Evolutionary conservation across 2,329 filamentous ascomycete species (phyloP).

Genomic region (Ophiostoma ulmi): DNA sequence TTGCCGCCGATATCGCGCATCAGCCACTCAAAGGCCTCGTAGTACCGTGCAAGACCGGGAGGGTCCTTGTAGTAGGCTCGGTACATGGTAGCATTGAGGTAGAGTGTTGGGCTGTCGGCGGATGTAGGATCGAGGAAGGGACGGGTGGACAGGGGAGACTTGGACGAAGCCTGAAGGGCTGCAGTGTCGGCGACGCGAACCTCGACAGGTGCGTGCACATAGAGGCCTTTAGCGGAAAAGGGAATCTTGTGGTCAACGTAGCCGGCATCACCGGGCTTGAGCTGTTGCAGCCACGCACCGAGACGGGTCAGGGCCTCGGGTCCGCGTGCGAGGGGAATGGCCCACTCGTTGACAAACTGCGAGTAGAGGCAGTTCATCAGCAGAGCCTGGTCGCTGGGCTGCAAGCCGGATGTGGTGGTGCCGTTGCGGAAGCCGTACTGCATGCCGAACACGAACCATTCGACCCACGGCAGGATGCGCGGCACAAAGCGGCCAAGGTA

Average conservation of each 20-base stretch:
- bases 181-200: constrained; percentile 65
- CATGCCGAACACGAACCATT: constrained; percentile 97
- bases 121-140: constrained; percentile 58
- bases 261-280: constrained; percentile 50
- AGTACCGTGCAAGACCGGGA: constrained; percentile 63
- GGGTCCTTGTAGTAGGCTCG: constrained; percentile 67
- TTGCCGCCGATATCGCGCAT: constrained; percentile 70
- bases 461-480: constrained; percentile 75
- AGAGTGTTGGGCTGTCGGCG: constrained; percentile 60
- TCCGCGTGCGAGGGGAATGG: constrained; percentile 76
- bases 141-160: constrained; percentile 27
- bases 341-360: constrained; percentile 99
- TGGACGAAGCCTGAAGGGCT: constrained; percentile 35
- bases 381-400: constrained; percentile 72
- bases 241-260: constrained; percentile 62
- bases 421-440: constrained; percentile 75
- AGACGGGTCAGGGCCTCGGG: constrained; percentile 81
- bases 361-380: constrained; percentile 97
- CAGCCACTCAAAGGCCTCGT: constrained; percentile 74
- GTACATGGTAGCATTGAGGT: constrained; percentile 77
- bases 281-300: constrained; percentile 74
- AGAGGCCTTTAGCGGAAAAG: constrained; percentile 61
- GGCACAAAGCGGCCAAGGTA: constrained; percentile 74
- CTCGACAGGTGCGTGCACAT: constrained; percentile 73
- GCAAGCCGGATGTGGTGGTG: constrained; percentile 65